A percentile compares a stretch with the other conserved stretches of the same genome.
These are phyloP conservation scores for Xerocomus brunneocitrinus DNA, from an alignment of 768 basidiomycete species.

Conservation along the genomic window DNA sequence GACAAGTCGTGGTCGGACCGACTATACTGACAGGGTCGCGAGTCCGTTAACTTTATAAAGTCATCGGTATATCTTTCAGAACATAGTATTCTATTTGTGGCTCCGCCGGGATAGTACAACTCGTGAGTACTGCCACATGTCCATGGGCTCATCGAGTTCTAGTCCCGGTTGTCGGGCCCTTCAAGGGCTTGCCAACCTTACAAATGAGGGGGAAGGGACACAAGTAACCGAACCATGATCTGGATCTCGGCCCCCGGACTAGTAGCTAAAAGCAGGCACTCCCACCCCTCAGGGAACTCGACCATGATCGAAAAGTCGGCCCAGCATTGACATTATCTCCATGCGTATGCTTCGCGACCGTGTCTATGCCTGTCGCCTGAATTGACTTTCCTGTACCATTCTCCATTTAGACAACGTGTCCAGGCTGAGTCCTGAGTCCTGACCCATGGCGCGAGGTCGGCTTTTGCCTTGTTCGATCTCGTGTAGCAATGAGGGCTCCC, in stretches of 20 bases:
- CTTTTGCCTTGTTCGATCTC: background rate
- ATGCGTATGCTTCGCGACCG: background rate
- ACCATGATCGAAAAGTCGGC: background rate
- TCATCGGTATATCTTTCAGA: background rate
- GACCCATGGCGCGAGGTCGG: background rate
- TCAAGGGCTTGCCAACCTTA: background rate
- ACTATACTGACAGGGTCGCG: background rate
- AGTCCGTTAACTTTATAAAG: background rate
- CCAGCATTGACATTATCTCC: background rate
- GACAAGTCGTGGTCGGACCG: background rate
- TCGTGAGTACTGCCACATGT: background rate
- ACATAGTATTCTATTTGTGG: background rate
- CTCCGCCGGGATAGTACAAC: background rate
- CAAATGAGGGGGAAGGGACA: background rate
- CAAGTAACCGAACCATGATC: slow-evolving; percentile 1
- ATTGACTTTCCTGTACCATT: background rate
- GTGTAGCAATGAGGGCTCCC: background rate
- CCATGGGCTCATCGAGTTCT: background rate
- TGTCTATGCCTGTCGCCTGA: background rate
- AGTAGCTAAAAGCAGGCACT: background rate
- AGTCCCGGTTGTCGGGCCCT: background rate
- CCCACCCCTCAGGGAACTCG: background rate
- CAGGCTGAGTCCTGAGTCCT: background rate
- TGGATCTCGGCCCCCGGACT: background rate
- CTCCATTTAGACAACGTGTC: background rate